Percentiles rank a stretch among this genome's conserved stretches.
Evolutionary conservation across 805 yeast genomes (phyloP).

Genomic region (Saccharomycopsis capsularis): DNA sequence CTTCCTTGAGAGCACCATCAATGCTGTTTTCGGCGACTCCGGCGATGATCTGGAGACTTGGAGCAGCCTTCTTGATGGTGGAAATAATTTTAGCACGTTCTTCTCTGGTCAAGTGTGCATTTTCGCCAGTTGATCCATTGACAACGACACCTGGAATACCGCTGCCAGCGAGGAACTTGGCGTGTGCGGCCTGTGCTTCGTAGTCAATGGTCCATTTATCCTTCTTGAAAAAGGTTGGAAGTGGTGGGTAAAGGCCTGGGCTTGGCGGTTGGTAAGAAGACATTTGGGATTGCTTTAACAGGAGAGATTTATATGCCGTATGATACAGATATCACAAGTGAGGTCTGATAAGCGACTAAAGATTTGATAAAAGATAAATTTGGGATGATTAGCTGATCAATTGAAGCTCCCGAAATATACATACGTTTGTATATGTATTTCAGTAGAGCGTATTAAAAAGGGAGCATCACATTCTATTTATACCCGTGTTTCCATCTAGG

Average conservation of each 20-base stretch:
- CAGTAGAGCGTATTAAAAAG: too few relatives aligned
- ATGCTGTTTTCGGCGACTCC: slow-evolving; percentile 29
- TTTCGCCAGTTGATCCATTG: slow-evolving; percentile 37
- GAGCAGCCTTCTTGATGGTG: slow-evolving; percentile 29
- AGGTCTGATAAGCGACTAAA: too few relatives aligned
- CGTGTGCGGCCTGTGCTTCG: slow-evolving; percentile 30
- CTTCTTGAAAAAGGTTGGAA: slow-evolving; percentile 46
- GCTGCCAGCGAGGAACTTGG: slow-evolving; percentile 24
- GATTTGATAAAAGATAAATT: too few relatives aligned
- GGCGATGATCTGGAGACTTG: slow-evolving; percentile 31
- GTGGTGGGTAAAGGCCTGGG: slow-evolving; percentile 46
- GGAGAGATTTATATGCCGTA: too few relatives aligned
- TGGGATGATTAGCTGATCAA: too few relatives aligned
- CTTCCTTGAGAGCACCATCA: slow-evolving; percentile 28
- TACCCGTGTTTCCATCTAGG: too few relatives aligned
- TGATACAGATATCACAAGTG: too few relatives aligned
- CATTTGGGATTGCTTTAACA: too few relatives aligned
- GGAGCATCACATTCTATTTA: too few relatives aligned
- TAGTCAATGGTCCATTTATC: slow-evolving; percentile 30
- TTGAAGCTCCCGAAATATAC: too few relatives aligned
- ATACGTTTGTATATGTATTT: too few relatives aligned
- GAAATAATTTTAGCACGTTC: slow-evolving; percentile 30
- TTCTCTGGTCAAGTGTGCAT: slow-evolving; percentile 29
- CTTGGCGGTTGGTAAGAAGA: slow-evolving; percentile 25
- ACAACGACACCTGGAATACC: slow-evolving; percentile 34